Conservation (phyloP, 1,284 basidiomycete genomes). For the Wallemia hederae region DNA sequence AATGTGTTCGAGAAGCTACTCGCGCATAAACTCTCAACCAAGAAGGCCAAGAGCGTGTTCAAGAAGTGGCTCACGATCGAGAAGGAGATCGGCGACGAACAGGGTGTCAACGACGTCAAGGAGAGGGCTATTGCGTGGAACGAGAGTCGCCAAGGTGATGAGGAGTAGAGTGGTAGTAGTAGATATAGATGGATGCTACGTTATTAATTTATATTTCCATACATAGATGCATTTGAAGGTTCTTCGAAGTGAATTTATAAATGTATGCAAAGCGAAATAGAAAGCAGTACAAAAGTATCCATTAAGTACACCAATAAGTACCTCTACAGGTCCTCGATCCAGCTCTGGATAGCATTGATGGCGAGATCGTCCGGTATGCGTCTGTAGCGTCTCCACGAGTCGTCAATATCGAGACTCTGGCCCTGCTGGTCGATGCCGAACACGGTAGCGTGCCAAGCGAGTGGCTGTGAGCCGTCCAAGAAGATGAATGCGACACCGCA, state of each 20-base stretch:
- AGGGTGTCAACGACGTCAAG: conserved; percentile 54
- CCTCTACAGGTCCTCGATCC: neutral
- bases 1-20: conserved; percentile 51
- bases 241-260: neutral
- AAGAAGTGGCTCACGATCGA: conserved; percentile 94
- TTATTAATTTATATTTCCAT: neutral
- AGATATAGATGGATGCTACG: neutral
- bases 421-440: neutral
- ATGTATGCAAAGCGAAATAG: too few species aligned
- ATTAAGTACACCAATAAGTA: neutral
- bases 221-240: neutral
- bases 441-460: neutral
- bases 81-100: conserved; percentile 39
- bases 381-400: neutral
- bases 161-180: neutral
- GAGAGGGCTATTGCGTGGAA: conserved; percentile 59
- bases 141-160: neutral
- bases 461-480: neutral
- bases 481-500: neutral
- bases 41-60: conserved; percentile 79
- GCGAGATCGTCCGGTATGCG: neutral
- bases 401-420: neutral
- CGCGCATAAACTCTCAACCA: conserved; percentile 57
- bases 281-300: too few species aligned
- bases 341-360: neutral